These are phyloP conservation scores for Ogataea methanolica DNA, from an alignment of 805 yeast species.

Conservation along the genomic window DNA sequence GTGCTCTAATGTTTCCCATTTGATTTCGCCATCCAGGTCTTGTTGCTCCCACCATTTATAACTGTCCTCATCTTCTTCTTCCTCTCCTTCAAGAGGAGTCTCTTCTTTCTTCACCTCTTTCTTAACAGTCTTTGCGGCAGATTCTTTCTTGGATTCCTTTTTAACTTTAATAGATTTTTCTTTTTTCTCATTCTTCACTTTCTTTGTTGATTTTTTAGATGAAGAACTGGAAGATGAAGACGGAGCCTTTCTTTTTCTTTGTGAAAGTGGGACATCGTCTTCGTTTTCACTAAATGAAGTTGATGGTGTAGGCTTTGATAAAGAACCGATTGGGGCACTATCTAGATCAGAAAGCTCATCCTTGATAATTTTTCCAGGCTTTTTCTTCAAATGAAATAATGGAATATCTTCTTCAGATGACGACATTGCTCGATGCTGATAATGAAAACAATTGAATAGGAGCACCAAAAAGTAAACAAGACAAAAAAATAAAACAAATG, in stretches of 20 bases:
- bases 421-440: neutral
- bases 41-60: conserved; percentile 82
- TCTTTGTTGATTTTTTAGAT: conserved; percentile 7
- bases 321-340: conserved; percentile 6
- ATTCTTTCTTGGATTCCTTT: conserved; percentile 9
- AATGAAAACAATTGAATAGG: too few relatives aligned
- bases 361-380: conserved; percentile 1
- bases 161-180: conserved; percentile 6
- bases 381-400: conserved; percentile 4
- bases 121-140: conserved; percentile 2
- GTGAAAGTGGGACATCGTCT: conserved; percentile 8
- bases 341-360: conserved; percentile 8
- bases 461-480: too few relatives aligned
- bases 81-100: conserved; percentile 28
- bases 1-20: conserved; percentile 86
- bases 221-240: neutral
- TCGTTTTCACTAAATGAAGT: conserved; percentile 18
- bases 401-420: conserved; percentile 19
- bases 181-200: neutral
- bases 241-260: conserved; percentile 5
- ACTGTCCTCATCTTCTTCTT: conserved; percentile 53
- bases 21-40: conserved; percentile 66
- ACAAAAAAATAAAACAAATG: too few relatives aligned
- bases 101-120: conserved; percentile 14
- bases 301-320: conserved; percentile 7